phyloP scores from a whole-genome alignment of 2,329 filamentous ascomycete species.

The Pseudogymnoascus sp. region DNA sequence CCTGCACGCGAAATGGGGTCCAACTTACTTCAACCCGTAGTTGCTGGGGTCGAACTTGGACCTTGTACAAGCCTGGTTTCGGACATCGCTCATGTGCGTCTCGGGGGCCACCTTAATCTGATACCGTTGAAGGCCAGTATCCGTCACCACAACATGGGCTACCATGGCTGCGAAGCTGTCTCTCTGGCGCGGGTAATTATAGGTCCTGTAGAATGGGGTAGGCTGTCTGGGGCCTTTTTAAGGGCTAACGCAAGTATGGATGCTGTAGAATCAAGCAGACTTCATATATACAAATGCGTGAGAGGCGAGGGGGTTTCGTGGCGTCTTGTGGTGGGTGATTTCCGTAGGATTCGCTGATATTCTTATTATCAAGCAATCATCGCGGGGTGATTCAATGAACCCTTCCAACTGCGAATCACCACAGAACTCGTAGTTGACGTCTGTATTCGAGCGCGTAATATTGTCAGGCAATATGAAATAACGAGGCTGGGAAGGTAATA shows the following conservation, averaged over 20 bases:
- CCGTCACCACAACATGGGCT: conserved; percentile 81
- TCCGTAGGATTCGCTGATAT: conserved; percentile 25
- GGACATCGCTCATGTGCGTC: conserved; percentile 76
- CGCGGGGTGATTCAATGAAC: conserved; percentile 24
- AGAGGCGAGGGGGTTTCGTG: background rate
- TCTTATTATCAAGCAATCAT: conserved; percentile 24
- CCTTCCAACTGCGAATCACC: background rate
- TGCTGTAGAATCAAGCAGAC: background rate
- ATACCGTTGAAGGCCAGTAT: conserved; percentile 68
- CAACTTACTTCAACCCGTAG: conserved; percentile 70
- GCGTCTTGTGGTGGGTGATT: conserved; percentile 13
- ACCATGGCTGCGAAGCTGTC: conserved; percentile 53
- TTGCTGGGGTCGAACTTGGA: conserved; percentile 56
- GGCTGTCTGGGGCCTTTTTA: background rate
- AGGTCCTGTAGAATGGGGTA: background rate
- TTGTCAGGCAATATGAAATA: background rate
- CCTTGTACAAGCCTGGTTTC: conserved; percentile 82
- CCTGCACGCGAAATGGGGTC: background rate
- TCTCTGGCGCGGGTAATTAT: background rate
- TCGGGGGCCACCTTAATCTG: conserved; percentile 77
- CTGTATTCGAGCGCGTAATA: background rate
- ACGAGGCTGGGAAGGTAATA: background rate
- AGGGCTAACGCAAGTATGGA: background rate
- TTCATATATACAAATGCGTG: conserved; percentile 2
- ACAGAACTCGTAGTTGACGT: background rate